Evolutionary conservation across 768 basidiomycete genomes (phyloP), one percentile per base, ranked within the genome.

Genomic region (Nevesoporus exiguus): DNA sequence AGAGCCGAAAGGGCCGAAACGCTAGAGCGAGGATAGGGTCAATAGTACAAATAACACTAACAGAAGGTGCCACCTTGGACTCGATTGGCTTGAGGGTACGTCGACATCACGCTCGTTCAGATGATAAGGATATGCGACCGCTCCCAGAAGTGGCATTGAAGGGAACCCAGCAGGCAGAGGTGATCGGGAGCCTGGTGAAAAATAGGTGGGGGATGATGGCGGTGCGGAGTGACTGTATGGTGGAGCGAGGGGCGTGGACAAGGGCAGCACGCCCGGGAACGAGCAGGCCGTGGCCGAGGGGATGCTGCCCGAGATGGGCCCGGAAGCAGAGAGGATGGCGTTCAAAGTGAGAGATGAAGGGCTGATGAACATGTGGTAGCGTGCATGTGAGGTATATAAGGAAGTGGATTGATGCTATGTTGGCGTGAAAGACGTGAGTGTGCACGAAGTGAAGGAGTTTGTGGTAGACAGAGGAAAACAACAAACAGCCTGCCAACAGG

Each of bases 341-440:
- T 31, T 68, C 57, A 64, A 47, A 52, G 57, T 10, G 45, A 47
- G 43, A 54, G 57, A 59, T 56, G 66, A 55, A 43, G 60, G 46
- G 40, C 33, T 47, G 59, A 62, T 57, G 67, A 54, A 60, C 66
- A 68, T 66, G 66, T 56, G 66, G 66, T 55, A 24, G 51, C 19
- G 47, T 62, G 67, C 64, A 68, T 68, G 66, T 66, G 58, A 53
- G 54, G 54, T 58, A 52, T 64, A 57, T 53, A 54, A 53, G 55
- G 34, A 36, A 15, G 34, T 50, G 30, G 54, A 45, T 36, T 41
- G 46, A 55, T 54, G 53, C 34, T 41, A 58, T 25, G 53, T 55
- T 56, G 53, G 5, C 56, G 66, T 67, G 59, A 67, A 59, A 49
- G 56, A 48, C 59, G 66, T 66, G 54, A 59, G 51, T 47, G 64